These are phyloP conservation scores for Pseudonitzschia multistriata DNA, from an alignment of 108 stramenopile genomes.

Conservation along the genomic window DNA sequence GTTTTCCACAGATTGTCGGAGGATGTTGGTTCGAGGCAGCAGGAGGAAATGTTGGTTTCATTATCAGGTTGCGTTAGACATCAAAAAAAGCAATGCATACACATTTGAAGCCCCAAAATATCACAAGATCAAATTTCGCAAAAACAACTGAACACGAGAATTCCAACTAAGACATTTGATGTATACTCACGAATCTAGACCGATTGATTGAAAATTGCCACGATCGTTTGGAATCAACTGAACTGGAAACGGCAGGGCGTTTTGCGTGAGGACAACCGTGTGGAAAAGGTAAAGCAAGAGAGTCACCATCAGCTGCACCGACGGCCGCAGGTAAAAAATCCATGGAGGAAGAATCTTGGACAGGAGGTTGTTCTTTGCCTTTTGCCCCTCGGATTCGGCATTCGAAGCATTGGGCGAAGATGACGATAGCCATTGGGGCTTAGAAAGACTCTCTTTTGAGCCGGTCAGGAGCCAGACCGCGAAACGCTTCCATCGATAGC, in stretches of 20 bases:
- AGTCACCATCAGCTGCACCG: constrained; percentile 44
- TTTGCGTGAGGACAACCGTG: constrained; percentile 69
- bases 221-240: constrained; percentile 86
- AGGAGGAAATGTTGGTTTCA: too few species aligned
- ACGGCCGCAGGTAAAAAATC: constrained; percentile 34
- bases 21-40: too few species aligned
- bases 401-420: too few species aligned
- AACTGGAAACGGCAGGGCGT: constrained; percentile 73
- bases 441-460: too few species aligned
- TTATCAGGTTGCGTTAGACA: neutral
- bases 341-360: constrained; percentile 17
- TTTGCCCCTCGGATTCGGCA: too few species aligned
- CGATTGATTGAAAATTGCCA: constrained; percentile 81
- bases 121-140: too few species aligned
- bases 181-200: constrained; percentile 58
- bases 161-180: neutral
- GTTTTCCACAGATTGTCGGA: too few species aligned
- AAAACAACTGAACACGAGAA: too few species aligned
- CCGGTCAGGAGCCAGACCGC: too few species aligned
- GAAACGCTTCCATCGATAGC: too few species aligned
- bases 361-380: too few species aligned
- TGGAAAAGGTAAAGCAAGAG: constrained; percentile 60
- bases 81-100: neutral
- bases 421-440: too few species aligned
- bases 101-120: neutral